Percentiles rank a stretch among this genome's conserved stretches.
These are phyloP conservation scores for Boletus patriciae DNA, from an alignment of 768 basidiomycete genomes.

Conservation along the genomic window DNA sequence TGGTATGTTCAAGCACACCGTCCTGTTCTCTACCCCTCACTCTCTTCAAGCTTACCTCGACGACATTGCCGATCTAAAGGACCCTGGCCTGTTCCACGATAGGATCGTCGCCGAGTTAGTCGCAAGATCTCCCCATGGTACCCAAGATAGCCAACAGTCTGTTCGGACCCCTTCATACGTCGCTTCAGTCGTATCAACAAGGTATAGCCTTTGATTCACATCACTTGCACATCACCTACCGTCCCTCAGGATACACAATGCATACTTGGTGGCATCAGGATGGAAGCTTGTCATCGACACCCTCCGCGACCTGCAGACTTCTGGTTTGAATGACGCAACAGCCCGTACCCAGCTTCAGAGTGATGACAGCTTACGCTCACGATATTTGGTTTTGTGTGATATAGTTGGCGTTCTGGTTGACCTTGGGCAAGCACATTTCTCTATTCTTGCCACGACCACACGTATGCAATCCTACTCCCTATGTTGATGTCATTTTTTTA, in stretches of 20 bases:
- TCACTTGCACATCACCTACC: conserved; percentile 3
- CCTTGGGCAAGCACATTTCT: conserved; percentile 63
- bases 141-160: conserved; percentile 30
- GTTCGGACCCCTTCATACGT: conserved; percentile 49
- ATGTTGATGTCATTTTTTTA: neutral
- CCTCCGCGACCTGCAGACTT: conserved; percentile 53
- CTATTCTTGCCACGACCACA: conserved; percentile 66
- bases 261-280: conserved; percentile 77
- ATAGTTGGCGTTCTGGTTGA: conserved; percentile 59
- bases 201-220: conserved; percentile 37
- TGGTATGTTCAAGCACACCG: conserved; percentile 42
- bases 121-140: conserved; percentile 43
- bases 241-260: conserved; percentile 67
- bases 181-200: conserved; percentile 58
- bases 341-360: conserved; percentile 54
- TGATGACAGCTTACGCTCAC: conserved; percentile 50
- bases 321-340: conserved; percentile 53
- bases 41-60: conserved; percentile 58
- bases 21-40: conserved; percentile 12
- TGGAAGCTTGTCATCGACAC: conserved; percentile 73
- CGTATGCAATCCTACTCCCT: conserved; percentile 45
- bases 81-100: conserved; percentile 60
- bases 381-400: conserved; percentile 65
- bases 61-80: conserved; percentile 65
- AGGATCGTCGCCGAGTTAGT: conserved; percentile 57